Evolutionary conservation across 1,284 basidiomycete species (phyloP).

Genomic region (Leccinum pachyderme): DNA sequence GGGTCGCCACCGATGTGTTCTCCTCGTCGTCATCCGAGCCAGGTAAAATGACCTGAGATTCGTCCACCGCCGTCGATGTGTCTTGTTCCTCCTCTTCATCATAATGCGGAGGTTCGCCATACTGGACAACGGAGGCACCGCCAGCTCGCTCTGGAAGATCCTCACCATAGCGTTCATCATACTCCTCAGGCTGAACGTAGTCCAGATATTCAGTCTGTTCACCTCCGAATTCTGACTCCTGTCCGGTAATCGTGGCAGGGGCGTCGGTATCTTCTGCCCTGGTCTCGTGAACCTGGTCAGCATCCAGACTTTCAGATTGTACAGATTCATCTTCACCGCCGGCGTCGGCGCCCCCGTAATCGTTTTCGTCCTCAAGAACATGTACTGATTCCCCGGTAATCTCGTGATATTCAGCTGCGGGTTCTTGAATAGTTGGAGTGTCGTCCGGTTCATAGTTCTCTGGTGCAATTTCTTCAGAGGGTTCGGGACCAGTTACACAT

Average conservation of each 20-base stretch:
- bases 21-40: constrained; percentile 16
- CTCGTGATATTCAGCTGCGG: constrained; percentile 14
- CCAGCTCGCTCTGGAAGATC: constrained; percentile 26
- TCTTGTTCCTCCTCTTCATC: constrained; percentile 25
- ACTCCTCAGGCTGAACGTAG: constrained; percentile 29
- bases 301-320: constrained; percentile 29
- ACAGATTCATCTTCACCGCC: constrained; percentile 22
- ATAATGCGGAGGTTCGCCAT: constrained; percentile 19
- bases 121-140: constrained; percentile 13
- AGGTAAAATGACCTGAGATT: constrained; percentile 13
- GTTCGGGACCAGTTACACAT: constrained; percentile 4
- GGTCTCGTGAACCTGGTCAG: constrained; percentile 31
- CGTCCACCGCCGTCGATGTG: constrained; percentile 18
- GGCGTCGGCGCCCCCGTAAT: constrained; percentile 20
- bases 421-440: constrained; percentile 3
- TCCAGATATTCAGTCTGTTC: constrained; percentile 33
- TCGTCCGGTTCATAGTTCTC: constrained; percentile 7
- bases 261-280: constrained; percentile 19
- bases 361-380: constrained; percentile 23
- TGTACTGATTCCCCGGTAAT: constrained; percentile 11
- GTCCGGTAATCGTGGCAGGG: constrained; percentile 7
- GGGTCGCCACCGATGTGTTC: constrained; percentile 10
- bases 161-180: constrained; percentile 33
- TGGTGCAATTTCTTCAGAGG: constrained; percentile 7
- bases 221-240: constrained; percentile 20